Evolutionary conservation across 768 basidiomycete genomes (phyloP).

Genomic region (Clathrus columnatus): DNA sequence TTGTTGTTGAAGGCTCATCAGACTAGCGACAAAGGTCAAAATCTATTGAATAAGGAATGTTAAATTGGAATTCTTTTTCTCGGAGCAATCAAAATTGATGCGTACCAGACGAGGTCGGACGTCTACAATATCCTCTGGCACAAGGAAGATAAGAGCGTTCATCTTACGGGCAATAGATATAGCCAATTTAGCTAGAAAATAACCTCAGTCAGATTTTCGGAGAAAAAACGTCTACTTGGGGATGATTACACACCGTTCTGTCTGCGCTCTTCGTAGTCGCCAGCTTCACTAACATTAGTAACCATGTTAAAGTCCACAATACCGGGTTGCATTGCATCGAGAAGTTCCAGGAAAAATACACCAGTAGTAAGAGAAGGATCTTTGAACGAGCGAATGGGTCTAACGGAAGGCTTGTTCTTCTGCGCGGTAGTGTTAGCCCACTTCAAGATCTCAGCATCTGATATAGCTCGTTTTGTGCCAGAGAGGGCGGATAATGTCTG

Average conservation of each 20-base stretch:
- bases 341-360: slow-evolving; percentile 85
- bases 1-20: slow-evolving; percentile 55
- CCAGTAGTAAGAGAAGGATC: slow-evolving; percentile 85
- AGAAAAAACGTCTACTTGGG: background rate
- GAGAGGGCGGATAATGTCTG: slow-evolving; percentile 77
- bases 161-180: slow-evolving; percentile 99
- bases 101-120: slow-evolving; percentile 81
- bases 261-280: slow-evolving; percentile 79
- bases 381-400: slow-evolving; percentile 84
- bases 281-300: slow-evolving; percentile 45
- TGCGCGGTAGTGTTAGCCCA: slow-evolving; percentile 93
- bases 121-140: slow-evolving; percentile 96
- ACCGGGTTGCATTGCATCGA: slow-evolving; percentile 86
- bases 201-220: background rate
- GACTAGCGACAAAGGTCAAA: slow-evolving; percentile 89
- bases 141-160: slow-evolving; percentile 92
- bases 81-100: slow-evolving; percentile 12
- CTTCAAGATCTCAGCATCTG: slow-evolving; percentile 87
- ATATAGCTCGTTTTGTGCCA: slow-evolving; percentile 70
- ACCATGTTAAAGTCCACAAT: slow-evolving; percentile 89
- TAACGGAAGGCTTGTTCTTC: slow-evolving; percentile 47
- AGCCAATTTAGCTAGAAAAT: slow-evolving; percentile 74
- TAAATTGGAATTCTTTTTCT: too few relatives aligned
- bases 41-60: too few relatives aligned
- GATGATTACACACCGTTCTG: slow-evolving; percentile 69